Evolutionary conservation across 306 rosid species (phyloP).

Genomic region (Pachyrhizus erosus): DNA sequence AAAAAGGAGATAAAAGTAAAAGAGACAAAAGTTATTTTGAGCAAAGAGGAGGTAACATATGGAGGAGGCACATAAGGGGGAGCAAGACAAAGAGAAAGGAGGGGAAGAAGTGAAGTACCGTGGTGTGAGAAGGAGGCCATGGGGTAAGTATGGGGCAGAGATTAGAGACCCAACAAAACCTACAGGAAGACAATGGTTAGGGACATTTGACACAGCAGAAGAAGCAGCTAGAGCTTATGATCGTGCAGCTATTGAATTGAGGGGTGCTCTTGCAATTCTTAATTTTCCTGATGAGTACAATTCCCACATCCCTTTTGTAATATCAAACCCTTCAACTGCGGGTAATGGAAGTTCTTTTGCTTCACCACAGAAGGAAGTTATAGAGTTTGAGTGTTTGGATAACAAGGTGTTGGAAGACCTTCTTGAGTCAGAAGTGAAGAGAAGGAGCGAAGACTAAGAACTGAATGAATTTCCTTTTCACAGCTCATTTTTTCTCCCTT

Average conservation of each 20-base stretch:
- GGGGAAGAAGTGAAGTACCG: constrained; percentile 58
- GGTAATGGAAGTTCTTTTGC: constrained; percentile 37
- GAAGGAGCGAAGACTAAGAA: background rate
- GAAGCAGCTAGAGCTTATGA: constrained; percentile 85
- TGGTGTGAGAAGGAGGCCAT: constrained; percentile 74
- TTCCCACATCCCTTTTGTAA: constrained; percentile 41
- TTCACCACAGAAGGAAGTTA: constrained; percentile 23
- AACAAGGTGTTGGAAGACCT: constrained; percentile 53
- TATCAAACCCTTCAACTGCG: background rate
- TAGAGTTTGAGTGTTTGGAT: constrained; percentile 53
- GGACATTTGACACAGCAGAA: constrained; percentile 75
- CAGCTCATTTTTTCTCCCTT: background rate
- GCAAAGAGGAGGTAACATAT: background rate
- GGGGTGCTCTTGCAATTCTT: constrained; percentile 61
- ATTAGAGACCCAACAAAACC: constrained; percentile 69
- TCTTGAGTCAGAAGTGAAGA: constrained; percentile 35
- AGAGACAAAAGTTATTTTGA: background rate
- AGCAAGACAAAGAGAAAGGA: constrained; percentile 40
- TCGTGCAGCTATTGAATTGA: constrained; percentile 65
- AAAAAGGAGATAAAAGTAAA: background rate
- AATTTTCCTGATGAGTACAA: constrained; percentile 37
- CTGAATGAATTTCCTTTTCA: background rate
- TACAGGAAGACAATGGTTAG: constrained; percentile 69
- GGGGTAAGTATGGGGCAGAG: constrained; percentile 82
- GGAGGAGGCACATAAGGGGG: constrained; percentile 45